phyloP scores from a whole-genome alignment of 2,329 filamentous ascomycete genomes.

The Fusarium virguliforme region DNA sequence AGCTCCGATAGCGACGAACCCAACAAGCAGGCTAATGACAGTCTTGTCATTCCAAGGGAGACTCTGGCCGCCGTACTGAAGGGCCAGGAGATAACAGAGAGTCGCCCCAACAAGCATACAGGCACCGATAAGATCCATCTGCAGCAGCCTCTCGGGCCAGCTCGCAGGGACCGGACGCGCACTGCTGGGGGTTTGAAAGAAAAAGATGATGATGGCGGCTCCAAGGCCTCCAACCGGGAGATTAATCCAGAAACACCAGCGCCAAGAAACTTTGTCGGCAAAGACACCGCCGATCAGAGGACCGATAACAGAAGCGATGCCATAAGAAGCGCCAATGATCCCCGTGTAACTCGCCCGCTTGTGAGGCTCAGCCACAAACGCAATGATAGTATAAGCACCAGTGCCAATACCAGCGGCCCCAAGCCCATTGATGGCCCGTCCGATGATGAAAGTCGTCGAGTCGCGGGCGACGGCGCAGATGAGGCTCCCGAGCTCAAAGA shows the following conservation, averaged over 20 bases:
- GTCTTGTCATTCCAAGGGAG: conserved; percentile 60
- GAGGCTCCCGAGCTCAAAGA: conserved; percentile 70
- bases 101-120: conserved; percentile 62
- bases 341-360: conserved; percentile 57
- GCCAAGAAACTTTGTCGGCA: conserved; percentile 57
- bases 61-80: conserved; percentile 65
- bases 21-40: conserved; percentile 63
- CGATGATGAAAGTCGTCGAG: conserved; percentile 66
- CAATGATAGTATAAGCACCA: conserved; percentile 68
- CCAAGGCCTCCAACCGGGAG: conserved; percentile 58
- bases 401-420: conserved; percentile 66
- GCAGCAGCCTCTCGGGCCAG: conserved; percentile 63
- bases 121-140: conserved; percentile 65
- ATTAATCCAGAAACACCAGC: conserved; percentile 61
- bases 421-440: conserved; percentile 66
- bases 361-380: conserved; percentile 58
- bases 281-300: conserved; percentile 59
- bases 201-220: conserved; percentile 56
- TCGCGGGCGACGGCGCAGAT: conserved; percentile 66
- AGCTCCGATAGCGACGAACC: conserved; percentile 54
- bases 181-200: conserved; percentile 61
- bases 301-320: conserved; percentile 57
- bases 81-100: conserved; percentile 62
- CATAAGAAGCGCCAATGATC: conserved; percentile 57
- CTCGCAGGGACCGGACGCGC: conserved; percentile 53